Conservation (phyloP, 192 early-diverging fungal genomes). For the Entomortierella parvispora region DNA sequence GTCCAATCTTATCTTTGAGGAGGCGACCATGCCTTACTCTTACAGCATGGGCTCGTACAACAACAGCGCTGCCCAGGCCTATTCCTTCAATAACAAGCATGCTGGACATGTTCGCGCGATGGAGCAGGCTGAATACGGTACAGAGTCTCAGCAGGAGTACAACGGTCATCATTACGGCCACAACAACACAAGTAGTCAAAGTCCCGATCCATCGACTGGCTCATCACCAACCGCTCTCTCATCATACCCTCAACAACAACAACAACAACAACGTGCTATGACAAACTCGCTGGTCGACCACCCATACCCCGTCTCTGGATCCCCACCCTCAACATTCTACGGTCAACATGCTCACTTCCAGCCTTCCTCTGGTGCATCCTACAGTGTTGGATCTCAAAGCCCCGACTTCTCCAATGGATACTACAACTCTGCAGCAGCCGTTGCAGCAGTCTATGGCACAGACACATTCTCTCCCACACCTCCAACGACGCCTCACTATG, state of each 20-base stretch:
- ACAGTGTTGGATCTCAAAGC: slow-evolving; percentile 41
- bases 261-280: slow-evolving; percentile 3
- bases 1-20: slow-evolving; percentile 36
- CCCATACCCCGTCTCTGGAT: slow-evolving; percentile 14
- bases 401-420: slow-evolving; percentile 29
- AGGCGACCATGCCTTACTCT: slow-evolving; percentile 35
- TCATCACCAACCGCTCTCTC: slow-evolving; percentile 33
- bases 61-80: slow-evolving; percentile 15
- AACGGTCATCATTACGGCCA: slow-evolving; percentile 4
- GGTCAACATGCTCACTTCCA: slow-evolving; percentile 26
- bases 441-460: slow-evolving; percentile 13
- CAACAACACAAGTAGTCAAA: slow-evolving; percentile 23
- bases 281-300: slow-evolving; percentile 43
- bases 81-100: slow-evolving; percentile 51
- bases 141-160: slow-evolving; percentile 11
- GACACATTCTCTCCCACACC: slow-evolving; percentile 26
- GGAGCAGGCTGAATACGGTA: slow-evolving; percentile 24
- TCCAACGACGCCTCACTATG: slow-evolving; percentile 44
- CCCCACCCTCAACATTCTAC: slow-evolving; percentile 36
- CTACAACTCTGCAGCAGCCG: slow-evolving; percentile 18
- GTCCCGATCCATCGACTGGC: slow-evolving; percentile 22
- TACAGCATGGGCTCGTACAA: slow-evolving; percentile 39
- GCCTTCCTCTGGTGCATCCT: slow-evolving; percentile 14
- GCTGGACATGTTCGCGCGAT: slow-evolving; percentile 47
- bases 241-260: slow-evolving; percentile 24